Evolutionary conservation across 2,329 filamentous ascomycete species (phyloP), one percentile per base, ranked within the genome.

Genomic region (Diatrype stigma): DNA sequence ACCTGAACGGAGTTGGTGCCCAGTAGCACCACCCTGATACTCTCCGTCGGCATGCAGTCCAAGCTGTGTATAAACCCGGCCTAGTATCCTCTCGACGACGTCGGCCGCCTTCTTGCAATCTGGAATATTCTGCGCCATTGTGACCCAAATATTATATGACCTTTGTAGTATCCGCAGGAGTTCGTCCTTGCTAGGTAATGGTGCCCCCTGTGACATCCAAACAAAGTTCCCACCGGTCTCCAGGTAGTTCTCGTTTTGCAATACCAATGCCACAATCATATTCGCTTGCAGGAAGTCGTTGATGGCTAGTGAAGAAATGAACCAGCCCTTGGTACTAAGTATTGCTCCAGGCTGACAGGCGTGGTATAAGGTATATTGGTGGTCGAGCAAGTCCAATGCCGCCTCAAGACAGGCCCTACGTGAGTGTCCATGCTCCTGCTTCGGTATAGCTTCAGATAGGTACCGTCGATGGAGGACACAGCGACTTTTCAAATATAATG

Each of bases 251-350:
- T 72, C 68, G 59, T 72, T 75, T 55, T 75, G 73, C 22, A 76
- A 61, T 17, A 76, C 66, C 17, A 86, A 67, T 54, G 80, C 85
- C 3, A 86, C 60, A 14, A 86, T 74, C 74, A 83, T 82, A 49
- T 79, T 76, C 0, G 82, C 81, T 2, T 86, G 72, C 47, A 86
- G 67, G 47, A 81, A 86, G 60, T 86, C 82, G 47, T 84, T 80
- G 47, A 81, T 74, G 11, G 77, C 75, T 3, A 86, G 66, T 1
- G 78, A 79, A 3, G 76, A 78, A 19, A 84, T 63, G 57, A 84
- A 83, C 77, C 81, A 84, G 5, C 74, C 73, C 35, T 78, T 73
- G 28, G 72, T 68, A 53, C 72, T 69, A 14, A 86, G 65, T 23
- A 79, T 68, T 6, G 77, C 78, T 1, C 81, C 81, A 0, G 81